Conservation (phyloP, 2,329 filamentous ascomycete species). For the Paraconiothyrium brasiliense region DNA sequence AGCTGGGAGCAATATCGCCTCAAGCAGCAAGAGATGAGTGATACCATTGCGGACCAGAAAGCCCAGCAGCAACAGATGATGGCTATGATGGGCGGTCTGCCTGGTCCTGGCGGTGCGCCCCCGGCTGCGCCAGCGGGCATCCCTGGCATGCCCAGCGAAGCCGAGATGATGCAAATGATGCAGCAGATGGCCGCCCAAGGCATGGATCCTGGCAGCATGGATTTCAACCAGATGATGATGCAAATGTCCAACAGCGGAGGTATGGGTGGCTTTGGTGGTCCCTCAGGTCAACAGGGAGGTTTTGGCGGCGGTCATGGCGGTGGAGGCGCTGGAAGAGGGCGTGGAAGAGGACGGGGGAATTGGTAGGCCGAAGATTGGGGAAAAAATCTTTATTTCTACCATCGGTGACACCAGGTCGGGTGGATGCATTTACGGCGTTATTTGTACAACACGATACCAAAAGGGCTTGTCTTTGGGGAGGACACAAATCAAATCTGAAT, state of each 20-base stretch:
- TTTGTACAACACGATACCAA: slow-evolving; percentile 20
- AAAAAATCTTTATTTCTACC: background rate
- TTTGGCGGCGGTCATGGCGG: slow-evolving; percentile 41
- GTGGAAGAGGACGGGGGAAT: slow-evolving; percentile 36
- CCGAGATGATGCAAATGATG: slow-evolving; percentile 69
- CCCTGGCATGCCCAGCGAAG: slow-evolving; percentile 56
- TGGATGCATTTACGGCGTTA: slow-evolving; percentile 15
- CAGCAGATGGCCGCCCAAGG: slow-evolving; percentile 63
- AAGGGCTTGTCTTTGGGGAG: background rate
- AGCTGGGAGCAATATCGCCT: slow-evolving; percentile 95
- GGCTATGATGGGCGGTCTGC: slow-evolving; percentile 58
- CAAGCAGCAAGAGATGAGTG: slow-evolving; percentile 82
- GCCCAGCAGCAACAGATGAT: slow-evolving; percentile 70
- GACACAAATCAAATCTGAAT: background rate
- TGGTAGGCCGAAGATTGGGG: slow-evolving; percentile 29
- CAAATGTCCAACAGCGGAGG: slow-evolving; percentile 44
- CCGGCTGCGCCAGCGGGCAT: slow-evolving; percentile 40
- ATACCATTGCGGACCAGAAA: slow-evolving; percentile 84
- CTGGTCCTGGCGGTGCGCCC: slow-evolving; percentile 22
- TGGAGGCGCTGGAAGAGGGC: slow-evolving; percentile 40
- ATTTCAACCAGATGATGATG: slow-evolving; percentile 47
- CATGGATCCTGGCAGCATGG: slow-evolving; percentile 46
- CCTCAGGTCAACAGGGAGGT: slow-evolving; percentile 32
- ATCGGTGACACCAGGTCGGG: background rate
- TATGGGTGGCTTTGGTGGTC: slow-evolving; percentile 39